Evolutionary conservation across 2,329 filamentous ascomycete species (phyloP).

Genomic region (Fusarium falciforme): DNA sequence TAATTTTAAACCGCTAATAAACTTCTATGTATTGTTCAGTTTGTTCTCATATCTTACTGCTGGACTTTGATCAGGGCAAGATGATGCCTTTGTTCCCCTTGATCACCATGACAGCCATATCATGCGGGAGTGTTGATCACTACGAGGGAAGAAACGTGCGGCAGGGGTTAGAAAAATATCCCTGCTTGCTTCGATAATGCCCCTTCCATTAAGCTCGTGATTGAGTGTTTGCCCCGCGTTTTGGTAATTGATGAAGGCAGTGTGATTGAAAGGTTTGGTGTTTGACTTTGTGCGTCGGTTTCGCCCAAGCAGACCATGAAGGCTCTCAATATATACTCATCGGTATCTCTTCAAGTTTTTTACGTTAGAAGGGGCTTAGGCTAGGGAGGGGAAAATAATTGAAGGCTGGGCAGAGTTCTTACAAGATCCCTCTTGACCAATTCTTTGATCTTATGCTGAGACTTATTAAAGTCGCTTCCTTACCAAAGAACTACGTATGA

Average conservation of each 20-base stretch:
- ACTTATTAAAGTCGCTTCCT: background rate
- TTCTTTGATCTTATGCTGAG: background rate
- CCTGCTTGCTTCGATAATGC: background rate
- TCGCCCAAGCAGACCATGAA: background rate
- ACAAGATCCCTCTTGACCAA: background rate
- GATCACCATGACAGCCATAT: background rate
- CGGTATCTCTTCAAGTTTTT: background rate
- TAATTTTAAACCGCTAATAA: background rate
- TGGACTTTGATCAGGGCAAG: background rate
- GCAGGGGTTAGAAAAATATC: background rate
- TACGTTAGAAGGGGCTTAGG: background rate
- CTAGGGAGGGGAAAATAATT: background rate
- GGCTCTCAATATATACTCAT: constrained; percentile 2
- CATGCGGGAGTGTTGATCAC: background rate
- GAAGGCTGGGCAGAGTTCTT: background rate
- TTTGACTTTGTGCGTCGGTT: background rate
- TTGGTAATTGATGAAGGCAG: background rate
- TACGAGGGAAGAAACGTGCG: background rate
- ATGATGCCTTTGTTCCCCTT: background rate
- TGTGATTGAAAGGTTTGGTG: background rate
- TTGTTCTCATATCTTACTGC: background rate
- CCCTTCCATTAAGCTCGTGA: background rate
- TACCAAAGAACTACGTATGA: background rate
- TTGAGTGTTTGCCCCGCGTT: background rate
- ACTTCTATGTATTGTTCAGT: background rate